Conservation (phyloP, 1,284 basidiomycete species). For the Anthracocystis panici-leucophaei region DNA sequence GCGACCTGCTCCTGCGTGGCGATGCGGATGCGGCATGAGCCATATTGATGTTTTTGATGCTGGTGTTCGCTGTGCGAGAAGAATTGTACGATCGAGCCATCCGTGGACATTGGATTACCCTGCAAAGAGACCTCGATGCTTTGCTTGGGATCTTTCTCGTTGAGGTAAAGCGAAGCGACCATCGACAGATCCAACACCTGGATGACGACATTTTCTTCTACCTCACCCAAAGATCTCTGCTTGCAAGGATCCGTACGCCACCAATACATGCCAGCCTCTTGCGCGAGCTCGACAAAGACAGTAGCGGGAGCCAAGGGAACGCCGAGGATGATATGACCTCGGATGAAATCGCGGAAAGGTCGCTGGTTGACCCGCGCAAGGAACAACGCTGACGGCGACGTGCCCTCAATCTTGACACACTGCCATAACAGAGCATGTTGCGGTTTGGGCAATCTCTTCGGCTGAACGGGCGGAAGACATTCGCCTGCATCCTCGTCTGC, state of each 20-base stretch:
- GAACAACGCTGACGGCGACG: constrained; percentile 30
- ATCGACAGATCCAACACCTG: constrained; percentile 47
- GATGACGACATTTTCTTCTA: constrained; percentile 37
- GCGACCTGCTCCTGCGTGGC: neutral
- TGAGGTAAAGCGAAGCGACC: constrained; percentile 45
- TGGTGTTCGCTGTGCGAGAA: constrained; percentile 42
- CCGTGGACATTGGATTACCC: constrained; percentile 29
- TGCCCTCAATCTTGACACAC: constrained; percentile 28
- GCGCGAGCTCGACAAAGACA: constrained; percentile 51
- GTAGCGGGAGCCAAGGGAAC: constrained; percentile 43
- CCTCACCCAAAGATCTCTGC: neutral
- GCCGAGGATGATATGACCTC: constrained; percentile 50
- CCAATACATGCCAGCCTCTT: constrained; percentile 50
- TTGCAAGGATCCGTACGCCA: constrained; percentile 22
- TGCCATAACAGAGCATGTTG: constrained; percentile 23
- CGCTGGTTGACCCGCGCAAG: constrained; percentile 26
- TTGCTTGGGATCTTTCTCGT: constrained; percentile 33
- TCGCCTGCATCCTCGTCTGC: neutral
- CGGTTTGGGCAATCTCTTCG: constrained; percentile 16
- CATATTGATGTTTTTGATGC: constrained; percentile 49
- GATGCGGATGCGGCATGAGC: constrained; percentile 40
- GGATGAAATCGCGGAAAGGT: constrained; percentile 48
- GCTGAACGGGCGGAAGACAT: neutral
- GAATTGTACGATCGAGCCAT: constrained; percentile 44
- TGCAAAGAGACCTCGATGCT: constrained; percentile 38